Conservation (phyloP, 805 yeast genomes). For the Alloascoidea hylecoeti region DNA sequence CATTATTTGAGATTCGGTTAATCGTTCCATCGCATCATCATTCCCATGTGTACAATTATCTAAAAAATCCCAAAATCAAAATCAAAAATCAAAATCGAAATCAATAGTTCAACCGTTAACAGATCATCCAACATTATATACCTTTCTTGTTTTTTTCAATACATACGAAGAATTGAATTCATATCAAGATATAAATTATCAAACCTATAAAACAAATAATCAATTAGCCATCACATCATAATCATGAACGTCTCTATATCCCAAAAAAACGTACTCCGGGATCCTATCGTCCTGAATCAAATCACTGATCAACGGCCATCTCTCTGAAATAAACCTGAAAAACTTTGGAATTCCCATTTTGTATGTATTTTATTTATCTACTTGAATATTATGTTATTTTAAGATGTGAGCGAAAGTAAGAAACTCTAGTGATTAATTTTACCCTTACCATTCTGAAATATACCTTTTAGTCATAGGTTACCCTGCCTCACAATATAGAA, state of each 20-base stretch:
- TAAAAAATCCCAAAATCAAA: conserved; percentile 2
- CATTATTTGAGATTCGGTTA: conserved; percentile 86
- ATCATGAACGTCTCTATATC: not conserved
- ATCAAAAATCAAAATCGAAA: no score
- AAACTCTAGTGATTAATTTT: no score
- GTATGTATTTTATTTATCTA: no score
- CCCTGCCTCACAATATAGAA: no score
- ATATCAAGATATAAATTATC: conserved; percentile 92
- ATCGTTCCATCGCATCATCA: conserved; percentile 42
- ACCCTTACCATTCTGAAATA: no score
- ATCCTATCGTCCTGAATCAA: conserved; percentile 66
- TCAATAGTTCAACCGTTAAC: no score
- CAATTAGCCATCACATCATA: conserved; percentile 1
- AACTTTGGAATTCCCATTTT: conserved; percentile 89
- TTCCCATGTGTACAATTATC: conserved; percentile 80
- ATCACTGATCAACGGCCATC: conserved; percentile 96
- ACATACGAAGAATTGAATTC: conserved; percentile 83
- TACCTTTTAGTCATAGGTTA: no score
- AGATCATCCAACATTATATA: no score
- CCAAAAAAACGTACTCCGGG: conserved; percentile 45
- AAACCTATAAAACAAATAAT: conserved; percentile 23
- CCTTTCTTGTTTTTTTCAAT: no score
- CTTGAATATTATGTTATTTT: no score
- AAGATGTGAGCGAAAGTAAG: no score
- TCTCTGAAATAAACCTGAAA: conserved; percentile 90